phyloP scores from a whole-genome alignment of 2,329 filamentous ascomycete genomes.

The Tolypocladium guangdongense region DNA sequence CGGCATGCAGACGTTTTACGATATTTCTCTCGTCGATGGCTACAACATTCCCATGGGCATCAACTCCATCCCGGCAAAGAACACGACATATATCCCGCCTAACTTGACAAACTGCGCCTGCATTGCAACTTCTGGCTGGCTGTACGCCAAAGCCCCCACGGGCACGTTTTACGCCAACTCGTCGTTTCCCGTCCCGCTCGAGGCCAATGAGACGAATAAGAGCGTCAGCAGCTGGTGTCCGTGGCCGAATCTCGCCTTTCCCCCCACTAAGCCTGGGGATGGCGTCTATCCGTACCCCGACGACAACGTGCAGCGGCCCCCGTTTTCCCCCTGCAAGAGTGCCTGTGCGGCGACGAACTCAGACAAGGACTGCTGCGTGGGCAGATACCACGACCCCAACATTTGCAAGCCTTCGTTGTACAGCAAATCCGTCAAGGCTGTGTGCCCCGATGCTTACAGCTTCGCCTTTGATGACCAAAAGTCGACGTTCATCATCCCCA shows the following conservation, averaged over 20 bases:
- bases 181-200: slow-evolving; percentile 57
- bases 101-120: slow-evolving; percentile 70
- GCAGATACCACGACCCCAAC: slow-evolving; percentile 50
- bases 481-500: slow-evolving; percentile 51
- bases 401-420: slow-evolving; percentile 59
- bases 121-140: slow-evolving; percentile 56
- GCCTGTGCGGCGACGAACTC: slow-evolving; percentile 60
- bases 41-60: slow-evolving; percentile 68
- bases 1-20: slow-evolving; percentile 62
- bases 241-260: slow-evolving; percentile 61
- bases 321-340: slow-evolving; percentile 68
- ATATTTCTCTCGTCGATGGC: slow-evolving; percentile 75
- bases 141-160: slow-evolving; percentile 42
- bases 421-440: slow-evolving; percentile 55
- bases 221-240: slow-evolving; percentile 64
- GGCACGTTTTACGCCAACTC: slow-evolving; percentile 52
- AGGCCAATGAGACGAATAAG: slow-evolving; percentile 43
- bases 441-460: slow-evolving; percentile 79
- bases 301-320: slow-evolving; percentile 56
- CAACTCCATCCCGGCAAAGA: slow-evolving; percentile 47
- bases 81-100: slow-evolving; percentile 57
- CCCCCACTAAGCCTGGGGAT: slow-evolving; percentile 58
- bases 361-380: slow-evolving; percentile 65
- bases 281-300: slow-evolving; percentile 76
- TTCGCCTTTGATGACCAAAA: slow-evolving; percentile 54